These are phyloP conservation scores for Phytophthora constricta DNA, from an alignment of 352 stramenopile genomes.

Conservation along the genomic window DNA sequence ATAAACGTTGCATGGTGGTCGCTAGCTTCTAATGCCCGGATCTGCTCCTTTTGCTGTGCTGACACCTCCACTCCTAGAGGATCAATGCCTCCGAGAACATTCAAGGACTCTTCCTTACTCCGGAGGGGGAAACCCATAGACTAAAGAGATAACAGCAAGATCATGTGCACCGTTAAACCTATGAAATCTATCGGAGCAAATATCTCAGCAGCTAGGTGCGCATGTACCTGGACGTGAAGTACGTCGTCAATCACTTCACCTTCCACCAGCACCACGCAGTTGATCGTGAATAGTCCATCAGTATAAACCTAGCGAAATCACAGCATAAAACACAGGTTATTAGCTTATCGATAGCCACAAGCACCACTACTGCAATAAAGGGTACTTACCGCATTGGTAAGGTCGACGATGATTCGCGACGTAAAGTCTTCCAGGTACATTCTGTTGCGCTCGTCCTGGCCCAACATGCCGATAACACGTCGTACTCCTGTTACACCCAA, in stretches of 20 bases:
- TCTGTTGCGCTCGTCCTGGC: constrained; percentile 80
- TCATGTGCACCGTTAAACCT: no score
- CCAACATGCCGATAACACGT: constrained; percentile 86
- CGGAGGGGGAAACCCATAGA: constrained; percentile 91
- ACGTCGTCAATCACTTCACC: constrained; percentile 94
- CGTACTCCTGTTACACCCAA: constrained; percentile 77
- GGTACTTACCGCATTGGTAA: constrained; percentile 62
- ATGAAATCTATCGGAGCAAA: no score
- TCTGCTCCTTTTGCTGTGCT: constrained; percentile 79
- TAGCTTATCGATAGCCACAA: not conserved
- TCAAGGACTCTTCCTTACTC: constrained; percentile 84
- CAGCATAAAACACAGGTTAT: not conserved
- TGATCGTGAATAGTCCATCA: constrained; percentile 91
- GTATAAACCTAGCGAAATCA: constrained; percentile 66
- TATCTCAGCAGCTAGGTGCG: no score
- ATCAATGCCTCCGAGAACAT: constrained; percentile 80
- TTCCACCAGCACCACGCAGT: constrained; percentile 93
- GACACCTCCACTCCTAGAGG: constrained; percentile 86
- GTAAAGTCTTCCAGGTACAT: constrained; percentile 87
- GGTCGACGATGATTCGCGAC: constrained; percentile 80
- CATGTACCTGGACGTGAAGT: constrained; percentile 84
- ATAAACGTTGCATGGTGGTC: constrained; percentile 93
- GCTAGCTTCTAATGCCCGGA: constrained; percentile 75
- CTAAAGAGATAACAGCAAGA: constrained; percentile 31
- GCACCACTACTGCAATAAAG: no score